These are phyloP conservation scores for Amyloporia xantha DNA, from an alignment of 768 basidiomycete genomes.

Conservation along the genomic window DNA sequence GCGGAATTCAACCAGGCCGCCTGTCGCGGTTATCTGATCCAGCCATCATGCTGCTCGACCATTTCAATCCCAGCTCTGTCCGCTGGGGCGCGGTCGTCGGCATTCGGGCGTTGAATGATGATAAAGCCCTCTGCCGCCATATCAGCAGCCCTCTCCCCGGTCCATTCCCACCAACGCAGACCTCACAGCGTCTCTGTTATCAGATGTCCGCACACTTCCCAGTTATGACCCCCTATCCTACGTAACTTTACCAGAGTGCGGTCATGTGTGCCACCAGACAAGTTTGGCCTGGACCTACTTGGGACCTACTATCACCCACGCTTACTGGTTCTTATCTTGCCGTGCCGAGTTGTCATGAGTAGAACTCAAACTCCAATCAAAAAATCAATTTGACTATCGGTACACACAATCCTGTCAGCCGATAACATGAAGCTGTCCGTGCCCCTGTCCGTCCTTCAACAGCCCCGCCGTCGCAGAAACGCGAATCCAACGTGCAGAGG, in stretches of 20 bases:
- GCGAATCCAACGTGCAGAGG: not conserved
- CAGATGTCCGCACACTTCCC: conserved; percentile 1
- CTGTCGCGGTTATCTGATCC: too few species aligned
- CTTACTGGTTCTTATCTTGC: not conserved
- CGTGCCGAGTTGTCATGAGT: not conserved
- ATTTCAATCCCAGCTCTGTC: not conserved
- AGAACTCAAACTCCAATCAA: conserved; percentile 3
- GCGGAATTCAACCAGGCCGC: too few species aligned
- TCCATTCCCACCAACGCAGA: too few species aligned
- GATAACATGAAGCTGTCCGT: not conserved
- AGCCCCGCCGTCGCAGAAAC: too few species aligned
- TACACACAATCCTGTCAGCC: not conserved
- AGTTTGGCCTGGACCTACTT: conserved; percentile 7
- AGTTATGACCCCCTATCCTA: not conserved
- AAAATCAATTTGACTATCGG: not conserved
- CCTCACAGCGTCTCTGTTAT: too few species aligned
- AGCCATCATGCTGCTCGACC: too few species aligned
- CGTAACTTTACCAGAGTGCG: conserved; percentile 1
- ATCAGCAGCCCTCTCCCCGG: too few species aligned
- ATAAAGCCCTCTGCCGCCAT: too few species aligned
- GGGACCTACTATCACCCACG: conserved; percentile 7
- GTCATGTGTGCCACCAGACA: not conserved
- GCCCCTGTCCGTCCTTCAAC: not conserved
- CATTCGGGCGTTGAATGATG: too few species aligned
- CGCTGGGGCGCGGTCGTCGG: too few species aligned